phyloP scores from a whole-genome alignment of 768 basidiomycete species.

The Wakefieldia striispora region DNA sequence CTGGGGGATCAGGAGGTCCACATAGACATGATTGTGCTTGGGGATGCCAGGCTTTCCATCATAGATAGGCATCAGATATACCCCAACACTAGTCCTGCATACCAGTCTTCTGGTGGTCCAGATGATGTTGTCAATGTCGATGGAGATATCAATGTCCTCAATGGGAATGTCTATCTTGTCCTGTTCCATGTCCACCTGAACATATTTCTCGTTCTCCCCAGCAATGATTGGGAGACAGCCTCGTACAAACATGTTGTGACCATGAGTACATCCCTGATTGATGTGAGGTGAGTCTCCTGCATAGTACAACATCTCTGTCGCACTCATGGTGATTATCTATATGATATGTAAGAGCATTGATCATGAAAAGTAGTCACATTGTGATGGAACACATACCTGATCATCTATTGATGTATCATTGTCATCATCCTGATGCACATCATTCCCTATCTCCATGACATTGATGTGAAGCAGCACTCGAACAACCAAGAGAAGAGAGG shows the following conservation, averaged over 20 bases:
- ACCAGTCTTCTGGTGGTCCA: background rate
- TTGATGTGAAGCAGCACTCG: too few relatives aligned
- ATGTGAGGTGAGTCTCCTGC: background rate
- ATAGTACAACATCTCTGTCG: background rate
- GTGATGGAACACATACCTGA: background rate
- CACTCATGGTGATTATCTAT: too few relatives aligned
- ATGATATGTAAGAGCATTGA: too few relatives aligned
- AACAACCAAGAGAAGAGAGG: too few relatives aligned
- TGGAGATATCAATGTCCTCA: background rate
- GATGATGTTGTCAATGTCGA: slow-evolving; percentile 6
- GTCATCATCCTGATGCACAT: background rate
- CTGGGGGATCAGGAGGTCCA: slow-evolving; percentile 8
- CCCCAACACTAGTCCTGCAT: background rate
- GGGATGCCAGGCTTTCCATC: slow-evolving; percentile 1
- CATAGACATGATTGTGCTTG: slow-evolving; percentile 20
- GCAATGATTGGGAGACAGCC: too few relatives aligned
- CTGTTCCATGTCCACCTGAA: background rate
- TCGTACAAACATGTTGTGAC: background rate
- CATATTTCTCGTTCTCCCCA: too few relatives aligned
- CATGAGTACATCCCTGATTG: background rate
- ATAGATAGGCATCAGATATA: background rate
- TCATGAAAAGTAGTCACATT: too few relatives aligned
- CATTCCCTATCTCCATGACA: slow-evolving; percentile 6
- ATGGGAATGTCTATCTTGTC: background rate
- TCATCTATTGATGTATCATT: too few relatives aligned